A percentile compares a stretch with the other conserved stretches of the same genome.
phyloP scores from a whole-genome alignment of 1,284 basidiomycete genomes.

The Austroboletus niveus region DNA sequence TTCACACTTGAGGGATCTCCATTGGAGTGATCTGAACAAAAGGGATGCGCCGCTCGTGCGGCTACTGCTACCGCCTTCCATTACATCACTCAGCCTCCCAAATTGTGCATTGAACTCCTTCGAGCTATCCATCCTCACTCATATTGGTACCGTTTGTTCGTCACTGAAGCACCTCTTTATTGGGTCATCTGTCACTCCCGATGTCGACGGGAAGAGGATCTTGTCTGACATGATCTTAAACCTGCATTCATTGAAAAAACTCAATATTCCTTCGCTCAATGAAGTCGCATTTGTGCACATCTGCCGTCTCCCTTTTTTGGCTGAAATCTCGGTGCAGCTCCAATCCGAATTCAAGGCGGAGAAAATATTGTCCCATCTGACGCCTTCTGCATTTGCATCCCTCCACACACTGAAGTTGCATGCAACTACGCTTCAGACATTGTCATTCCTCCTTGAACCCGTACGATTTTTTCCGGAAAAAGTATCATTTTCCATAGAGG shows the following conservation, averaged over 20 bases:
- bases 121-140: constrained; percentile 22
- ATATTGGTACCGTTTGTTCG: constrained; percentile 22
- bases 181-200: background rate
- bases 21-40: constrained; percentile 18
- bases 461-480: no score
- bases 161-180: constrained; percentile 19
- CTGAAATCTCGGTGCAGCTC: constrained; percentile 17
- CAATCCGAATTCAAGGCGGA: constrained; percentile 15
- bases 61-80: constrained; percentile 22
- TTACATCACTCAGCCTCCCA: constrained; percentile 15
- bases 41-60: constrained; percentile 22
- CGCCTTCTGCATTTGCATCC: constrained; percentile 15
- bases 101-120: constrained; percentile 12
- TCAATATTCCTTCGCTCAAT: constrained; percentile 19
- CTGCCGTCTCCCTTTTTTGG: constrained; percentile 18
- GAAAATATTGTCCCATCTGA: constrained; percentile 13
- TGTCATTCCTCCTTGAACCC: no score
- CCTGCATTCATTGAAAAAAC: constrained; percentile 15
- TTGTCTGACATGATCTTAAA: constrained; percentile 20
- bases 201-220: constrained; percentile 14
- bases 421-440: no score
- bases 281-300: constrained; percentile 26
- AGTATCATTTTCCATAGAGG: no score
- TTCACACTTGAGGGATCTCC: constrained; percentile 21
- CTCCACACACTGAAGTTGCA: constrained; percentile 4